A percentile compares a stretch with the other conserved stretches of the same genome.
These are phyloP conservation scores for Ceratocystis albifundus DNA, from an alignment of 2,329 filamentous ascomycete species.

Conservation along the genomic window DNA sequence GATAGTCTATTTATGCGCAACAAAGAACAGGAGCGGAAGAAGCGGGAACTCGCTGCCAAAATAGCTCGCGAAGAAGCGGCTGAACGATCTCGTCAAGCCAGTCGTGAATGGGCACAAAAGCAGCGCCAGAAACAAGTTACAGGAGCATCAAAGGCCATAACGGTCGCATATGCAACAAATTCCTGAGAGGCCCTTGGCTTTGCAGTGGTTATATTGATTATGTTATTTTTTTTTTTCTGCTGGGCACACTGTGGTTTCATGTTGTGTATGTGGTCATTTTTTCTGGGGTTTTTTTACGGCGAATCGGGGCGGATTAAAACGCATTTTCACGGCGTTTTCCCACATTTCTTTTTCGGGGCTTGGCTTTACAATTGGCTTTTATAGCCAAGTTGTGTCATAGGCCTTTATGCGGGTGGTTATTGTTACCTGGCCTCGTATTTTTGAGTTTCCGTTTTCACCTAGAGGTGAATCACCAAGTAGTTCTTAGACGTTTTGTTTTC, in stretches of 20 bases:
- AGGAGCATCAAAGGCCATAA: conserved; percentile 13
- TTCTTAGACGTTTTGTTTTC: conserved; percentile 3
- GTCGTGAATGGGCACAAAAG: conserved; percentile 52
- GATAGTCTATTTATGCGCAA: conserved; percentile 40
- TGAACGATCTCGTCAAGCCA: conserved; percentile 47
- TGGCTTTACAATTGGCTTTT: not conserved
- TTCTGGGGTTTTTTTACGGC: not conserved
- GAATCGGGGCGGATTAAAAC: not conserved
- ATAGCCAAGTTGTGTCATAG: too few species aligned
- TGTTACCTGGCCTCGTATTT: not conserved
- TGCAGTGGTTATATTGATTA: not conserved
- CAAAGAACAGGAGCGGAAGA: conserved; percentile 42
- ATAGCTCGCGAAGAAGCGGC: conserved; percentile 48
- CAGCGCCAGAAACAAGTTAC: conserved; percentile 35
- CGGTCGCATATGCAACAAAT: not conserved
- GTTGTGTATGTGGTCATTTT: not conserved
- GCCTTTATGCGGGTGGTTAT: not conserved
- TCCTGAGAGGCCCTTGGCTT: not conserved
- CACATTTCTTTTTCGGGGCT: not conserved
- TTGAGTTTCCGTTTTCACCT: not conserved
- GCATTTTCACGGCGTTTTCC: not conserved
- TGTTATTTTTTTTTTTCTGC: conserved; percentile 1
- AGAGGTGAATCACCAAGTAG: not conserved
- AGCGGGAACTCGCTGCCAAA: conserved; percentile 44
- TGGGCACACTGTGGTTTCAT: conserved; percentile 1